Evolutionary conservation across 352 stramenopile genomes (phyloP).

Genomic region (Phytophthora tubulina): DNA sequence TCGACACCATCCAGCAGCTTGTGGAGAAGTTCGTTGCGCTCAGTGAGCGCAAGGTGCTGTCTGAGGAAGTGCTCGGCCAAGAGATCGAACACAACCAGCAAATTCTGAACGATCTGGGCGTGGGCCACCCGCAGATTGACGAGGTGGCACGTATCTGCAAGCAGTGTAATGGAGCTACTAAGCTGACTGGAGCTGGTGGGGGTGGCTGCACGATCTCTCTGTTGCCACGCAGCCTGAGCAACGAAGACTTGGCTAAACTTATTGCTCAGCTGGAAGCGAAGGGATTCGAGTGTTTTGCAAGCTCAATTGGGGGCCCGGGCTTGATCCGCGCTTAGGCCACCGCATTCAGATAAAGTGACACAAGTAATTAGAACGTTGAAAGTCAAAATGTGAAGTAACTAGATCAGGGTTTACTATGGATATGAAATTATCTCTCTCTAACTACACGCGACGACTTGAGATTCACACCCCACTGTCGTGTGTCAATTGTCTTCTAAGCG

Average conservation of each 20-base stretch:
- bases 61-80: conserved; percentile 51
- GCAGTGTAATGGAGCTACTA: conserved; percentile 72
- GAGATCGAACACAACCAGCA: conserved; percentile 81
- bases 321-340: conserved; percentile 37
- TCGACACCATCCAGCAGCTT: conserved; percentile 86
- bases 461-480: conserved; percentile 10
- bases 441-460: conserved; percentile 30
- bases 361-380: not conserved
- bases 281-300: conserved; percentile 69
- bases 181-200: conserved; percentile 91
- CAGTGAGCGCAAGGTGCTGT: conserved; percentile 48
- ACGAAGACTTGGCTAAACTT: conserved; percentile 52
- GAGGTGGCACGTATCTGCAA: conserved; percentile 71
- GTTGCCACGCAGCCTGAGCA: conserved; percentile 55
- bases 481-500: conserved; percentile 34
- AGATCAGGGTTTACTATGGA: conserved; percentile 40
- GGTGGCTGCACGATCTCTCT: conserved; percentile 92
- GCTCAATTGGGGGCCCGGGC: conserved; percentile 63
- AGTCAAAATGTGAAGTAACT: conserved; percentile 18
- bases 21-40: conserved; percentile 66
- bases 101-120: conserved; percentile 80
- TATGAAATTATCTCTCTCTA: conserved; percentile 45
- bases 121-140: conserved; percentile 89
- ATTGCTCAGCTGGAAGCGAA: conserved; percentile 56
- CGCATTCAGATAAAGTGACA: not conserved